phyloP scores from a whole-genome alignment of 2,329 filamentous ascomycete species.

The Chaetomium strumarium region DNA sequence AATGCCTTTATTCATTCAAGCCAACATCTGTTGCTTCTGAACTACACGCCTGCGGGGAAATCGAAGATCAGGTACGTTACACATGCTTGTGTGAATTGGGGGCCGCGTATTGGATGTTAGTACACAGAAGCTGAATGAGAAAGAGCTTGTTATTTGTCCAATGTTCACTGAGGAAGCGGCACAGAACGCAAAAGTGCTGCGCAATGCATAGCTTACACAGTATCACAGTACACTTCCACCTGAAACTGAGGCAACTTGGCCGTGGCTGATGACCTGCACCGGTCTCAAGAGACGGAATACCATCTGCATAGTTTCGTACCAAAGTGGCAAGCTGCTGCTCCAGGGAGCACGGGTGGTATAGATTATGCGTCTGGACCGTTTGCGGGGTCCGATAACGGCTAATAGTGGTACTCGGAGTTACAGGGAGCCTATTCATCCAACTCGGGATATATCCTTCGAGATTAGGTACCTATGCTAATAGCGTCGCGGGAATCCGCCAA shows the following conservation, averaged over 20 bases:
- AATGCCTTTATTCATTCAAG: no score
- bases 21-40: no score
- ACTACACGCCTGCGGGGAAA: no score
- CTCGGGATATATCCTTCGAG: background rate
- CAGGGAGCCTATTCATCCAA: background rate
- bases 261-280: background rate
- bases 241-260: conserved; percentile 2
- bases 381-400: no score
- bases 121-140: no score
- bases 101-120: no score
- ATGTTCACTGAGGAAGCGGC: conserved; percentile 1
- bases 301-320: background rate
- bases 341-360: no score
- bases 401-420: background rate
- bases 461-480: no score
- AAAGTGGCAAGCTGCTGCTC: background rate
- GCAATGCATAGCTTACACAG: no score
- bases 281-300: background rate
- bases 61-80: no score
- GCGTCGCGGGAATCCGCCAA: background rate
- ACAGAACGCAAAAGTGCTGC: background rate
- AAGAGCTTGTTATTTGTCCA: background rate
- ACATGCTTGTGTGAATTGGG: no score
- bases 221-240: background rate
- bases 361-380: no score